These are phyloP conservation scores for Microbotryum violaceum DNA, from an alignment of 1,284 basidiomycete genomes.

Conservation along the genomic window DNA sequence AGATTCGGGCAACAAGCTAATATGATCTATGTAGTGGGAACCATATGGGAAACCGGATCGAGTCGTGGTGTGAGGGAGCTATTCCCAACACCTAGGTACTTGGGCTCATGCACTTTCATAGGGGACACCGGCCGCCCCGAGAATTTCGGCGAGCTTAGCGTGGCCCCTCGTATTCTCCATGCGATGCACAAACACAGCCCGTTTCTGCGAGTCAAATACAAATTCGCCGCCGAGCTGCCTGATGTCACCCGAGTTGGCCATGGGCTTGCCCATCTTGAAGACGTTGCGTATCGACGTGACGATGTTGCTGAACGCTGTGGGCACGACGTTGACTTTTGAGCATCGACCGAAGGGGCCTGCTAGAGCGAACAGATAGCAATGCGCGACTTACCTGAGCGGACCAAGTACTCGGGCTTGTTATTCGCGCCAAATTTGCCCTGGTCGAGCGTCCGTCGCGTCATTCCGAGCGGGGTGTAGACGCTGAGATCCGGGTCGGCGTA, in stretches of 20 bases:
- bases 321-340: background rate
- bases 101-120: too few relatives aligned
- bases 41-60: too few relatives aligned
- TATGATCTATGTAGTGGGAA: too few relatives aligned
- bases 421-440: background rate
- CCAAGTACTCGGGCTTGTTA: conserved; percentile 17
- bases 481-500: conserved; percentile 51
- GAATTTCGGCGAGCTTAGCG: conserved; percentile 17
- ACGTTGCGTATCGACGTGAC: conserved; percentile 4
- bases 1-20: too few relatives aligned
- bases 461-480: conserved; percentile 17
- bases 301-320: too few relatives aligned
- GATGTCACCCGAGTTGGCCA: conserved; percentile 15
- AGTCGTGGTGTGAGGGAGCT: too few relatives aligned
- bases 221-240: conserved; percentile 36
- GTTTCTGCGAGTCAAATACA: conserved; percentile 19
- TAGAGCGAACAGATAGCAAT: background rate
- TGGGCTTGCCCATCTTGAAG: conserved; percentile 16
- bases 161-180: conserved; percentile 32
- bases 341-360: too few relatives aligned
- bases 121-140: conserved; percentile 15
- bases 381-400: background rate
- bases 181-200: conserved; percentile 6
- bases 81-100: too few relatives aligned
- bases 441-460: conserved; percentile 26